phyloP scores from a whole-genome alignment of 306 rosid species.

The Quercus glauca region DNA sequence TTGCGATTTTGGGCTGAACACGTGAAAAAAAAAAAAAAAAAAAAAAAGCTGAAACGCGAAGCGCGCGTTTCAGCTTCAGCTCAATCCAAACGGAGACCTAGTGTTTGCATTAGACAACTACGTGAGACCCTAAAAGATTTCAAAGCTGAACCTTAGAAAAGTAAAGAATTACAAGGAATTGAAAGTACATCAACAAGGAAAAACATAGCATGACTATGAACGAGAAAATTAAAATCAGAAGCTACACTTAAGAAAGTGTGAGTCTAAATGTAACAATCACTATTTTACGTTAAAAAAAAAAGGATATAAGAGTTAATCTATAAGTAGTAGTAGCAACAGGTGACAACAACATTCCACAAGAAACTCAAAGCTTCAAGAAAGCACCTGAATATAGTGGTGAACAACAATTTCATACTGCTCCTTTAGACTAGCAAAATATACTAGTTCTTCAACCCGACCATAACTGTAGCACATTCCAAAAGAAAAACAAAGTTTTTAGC shows the following conservation, averaged over 20 bases:
- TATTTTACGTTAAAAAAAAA: no score
- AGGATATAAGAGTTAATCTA: not conserved
- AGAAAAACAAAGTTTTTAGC: slow-evolving; percentile 1
- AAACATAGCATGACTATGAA: slow-evolving; percentile 5
- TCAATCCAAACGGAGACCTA: no score
- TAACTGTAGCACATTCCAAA: slow-evolving; percentile 66
- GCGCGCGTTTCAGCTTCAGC: no score
- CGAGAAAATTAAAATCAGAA: not conserved
- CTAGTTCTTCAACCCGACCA: slow-evolving; percentile 93
- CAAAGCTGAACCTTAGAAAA: not conserved
- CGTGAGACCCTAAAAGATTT: not conserved
- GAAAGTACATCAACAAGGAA: not conserved
- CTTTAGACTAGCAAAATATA: slow-evolving; percentile 88
- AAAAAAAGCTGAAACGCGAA: no score
- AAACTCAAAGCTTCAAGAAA: slow-evolving; percentile 1
- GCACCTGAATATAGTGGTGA: slow-evolving; percentile 95
- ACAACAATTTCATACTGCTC: slow-evolving; percentile 93
- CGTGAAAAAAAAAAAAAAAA: no score
- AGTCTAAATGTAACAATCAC: no score
- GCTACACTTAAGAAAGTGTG: no score
- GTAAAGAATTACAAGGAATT: not conserved
- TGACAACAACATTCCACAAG: slow-evolving; percentile 1
- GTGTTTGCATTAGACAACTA: not conserved
- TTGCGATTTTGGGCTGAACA: no score
- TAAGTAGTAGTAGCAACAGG: not conserved